Evolutionary conservation across 2,329 filamentous ascomycete species (phyloP), one percentile per base, ranked within the genome.

Genomic region (Knufia fluminis): DNA sequence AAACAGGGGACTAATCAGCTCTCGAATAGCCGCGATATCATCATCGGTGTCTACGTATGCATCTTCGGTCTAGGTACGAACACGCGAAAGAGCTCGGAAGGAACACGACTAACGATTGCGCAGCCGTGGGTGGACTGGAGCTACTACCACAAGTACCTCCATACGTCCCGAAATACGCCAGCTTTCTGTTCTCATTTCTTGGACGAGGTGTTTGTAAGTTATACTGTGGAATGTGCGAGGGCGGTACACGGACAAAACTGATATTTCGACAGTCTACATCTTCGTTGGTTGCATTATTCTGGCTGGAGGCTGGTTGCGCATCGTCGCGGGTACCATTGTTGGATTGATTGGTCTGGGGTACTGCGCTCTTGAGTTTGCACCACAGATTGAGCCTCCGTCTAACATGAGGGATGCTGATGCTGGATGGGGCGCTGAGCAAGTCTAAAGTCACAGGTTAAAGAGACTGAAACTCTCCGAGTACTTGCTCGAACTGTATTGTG

Each of bases 101-200:
- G 4, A 2, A 32, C 16, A 9, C 40, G 52, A 49, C 58, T 66
- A 50, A 66, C 57, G 31, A 16, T 24, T 24, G 31, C 26, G 48
- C 54, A 85, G 82, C 78, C 58, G 83, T 86, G 57, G 84, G 75
- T 40, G 76, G 85, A 43, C 78, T 89, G 59, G 92, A 98, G 71
- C 94, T 97, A 73, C 85, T 72, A 33, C 70, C 70, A 43, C 66
- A 95, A 70, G 91, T 96, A 60, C 91, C 92, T 45, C 87, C 90
- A 52, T 90, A 95, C 67, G 77, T 95, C 48, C 85, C 89, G 51
- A 84, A 88, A 71, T 95, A 97, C 74, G 91, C 89, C 48, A 94
- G 88, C 9, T 98, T 98, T 76, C 83, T 97, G 70, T 97, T 97
- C 76, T 94, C 87, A 51, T 97, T 98, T 77, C 72, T 97, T 60